Evolutionary conservation across 345 rosid genomes (phyloP).

Genomic region (Raphanus sativus): DNA sequence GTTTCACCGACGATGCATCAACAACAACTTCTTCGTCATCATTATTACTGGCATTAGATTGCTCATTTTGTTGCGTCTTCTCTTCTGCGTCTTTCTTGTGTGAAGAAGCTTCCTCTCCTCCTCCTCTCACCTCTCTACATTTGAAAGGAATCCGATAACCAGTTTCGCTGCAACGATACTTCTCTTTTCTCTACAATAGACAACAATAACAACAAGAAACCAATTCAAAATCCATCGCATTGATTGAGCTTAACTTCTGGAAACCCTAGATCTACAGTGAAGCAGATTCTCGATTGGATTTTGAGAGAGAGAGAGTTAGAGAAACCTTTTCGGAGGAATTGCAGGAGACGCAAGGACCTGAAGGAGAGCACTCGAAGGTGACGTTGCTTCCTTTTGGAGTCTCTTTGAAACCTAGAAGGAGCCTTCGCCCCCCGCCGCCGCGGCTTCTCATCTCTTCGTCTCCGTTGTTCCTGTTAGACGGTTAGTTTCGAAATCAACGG

Average conservation of each 20-base stretch:
- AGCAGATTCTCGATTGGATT: background rate
- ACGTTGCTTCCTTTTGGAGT: conserved; percentile 59
- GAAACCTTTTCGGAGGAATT: conserved; percentile 76
- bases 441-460: conserved; percentile 35
- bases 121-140: conserved; percentile 53
- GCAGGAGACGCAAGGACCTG: conserved; percentile 92
- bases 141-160: conserved; percentile 87
- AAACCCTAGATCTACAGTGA: background rate
- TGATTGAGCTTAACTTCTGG: too few relatives aligned
- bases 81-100: conserved; percentile 38
- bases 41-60: conserved; percentile 41
- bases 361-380: conserved; percentile 81
- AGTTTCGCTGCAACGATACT: conserved; percentile 91
- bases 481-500: background rate
- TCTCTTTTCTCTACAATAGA: conserved; percentile 53
- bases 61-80: conserved; percentile 35
- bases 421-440: conserved; percentile 48
- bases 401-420: conserved; percentile 67
- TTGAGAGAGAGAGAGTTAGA: background rate
- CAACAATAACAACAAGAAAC: too few relatives aligned
- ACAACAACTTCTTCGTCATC: conserved; percentile 32
- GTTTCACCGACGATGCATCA: conserved; percentile 12
- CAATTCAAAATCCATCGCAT: too few relatives aligned
- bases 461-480: conserved; percentile 11
- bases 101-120: conserved; percentile 9